These are phyloP conservation scores for Cryptococcus sp. DNA, from an alignment of 1,284 basidiomycete species.

Conservation along the genomic window DNA sequence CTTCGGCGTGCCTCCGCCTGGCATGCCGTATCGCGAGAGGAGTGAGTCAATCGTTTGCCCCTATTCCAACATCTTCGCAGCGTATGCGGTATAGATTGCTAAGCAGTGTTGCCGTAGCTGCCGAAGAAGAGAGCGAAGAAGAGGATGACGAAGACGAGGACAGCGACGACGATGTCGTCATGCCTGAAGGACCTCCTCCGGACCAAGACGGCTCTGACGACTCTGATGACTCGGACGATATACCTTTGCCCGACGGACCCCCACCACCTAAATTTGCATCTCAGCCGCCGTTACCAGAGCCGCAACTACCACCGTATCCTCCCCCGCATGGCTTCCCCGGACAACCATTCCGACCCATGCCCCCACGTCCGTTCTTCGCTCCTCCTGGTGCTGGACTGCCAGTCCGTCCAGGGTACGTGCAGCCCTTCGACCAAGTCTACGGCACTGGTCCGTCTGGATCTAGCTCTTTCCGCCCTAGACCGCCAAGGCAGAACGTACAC, in stretches of 20 bases:
- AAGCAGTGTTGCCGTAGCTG: conserved; percentile 1
- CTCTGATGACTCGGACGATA: conserved; percentile 52
- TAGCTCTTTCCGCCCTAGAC: conserved; percentile 21
- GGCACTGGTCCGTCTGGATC: conserved; percentile 9
- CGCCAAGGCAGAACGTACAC: conserved; percentile 1
- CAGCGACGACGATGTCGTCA: conserved; percentile 74
- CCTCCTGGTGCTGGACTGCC: neutral
- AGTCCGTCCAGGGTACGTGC: neutral
- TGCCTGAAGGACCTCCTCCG: conserved; percentile 81
- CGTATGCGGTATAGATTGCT: neutral
- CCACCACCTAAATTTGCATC: conserved; percentile 43
- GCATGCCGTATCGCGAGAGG: conserved; percentile 89
- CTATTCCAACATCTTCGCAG: neutral
- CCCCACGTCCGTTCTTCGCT: conserved; percentile 10
- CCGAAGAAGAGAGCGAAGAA: conserved; percentile 43
- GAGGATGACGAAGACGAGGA: conserved; percentile 35
- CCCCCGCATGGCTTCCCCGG: conserved; percentile 22
- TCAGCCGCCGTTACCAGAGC: conserved; percentile 6
- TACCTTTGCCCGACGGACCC: conserved; percentile 54
- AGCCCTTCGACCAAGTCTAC: neutral
- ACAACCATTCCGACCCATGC: conserved; percentile 11
- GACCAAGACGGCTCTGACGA: conserved; percentile 22
- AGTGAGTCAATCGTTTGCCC: conserved; percentile 58
- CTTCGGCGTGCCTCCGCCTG: conserved; percentile 91
- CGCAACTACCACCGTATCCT: conserved; percentile 23